A percentile compares a stretch with the other conserved stretches of the same genome.
Conservation (phyloP, 2,329 filamentous ascomycete genomes). For the Teratosphaeria destructans region DNA sequence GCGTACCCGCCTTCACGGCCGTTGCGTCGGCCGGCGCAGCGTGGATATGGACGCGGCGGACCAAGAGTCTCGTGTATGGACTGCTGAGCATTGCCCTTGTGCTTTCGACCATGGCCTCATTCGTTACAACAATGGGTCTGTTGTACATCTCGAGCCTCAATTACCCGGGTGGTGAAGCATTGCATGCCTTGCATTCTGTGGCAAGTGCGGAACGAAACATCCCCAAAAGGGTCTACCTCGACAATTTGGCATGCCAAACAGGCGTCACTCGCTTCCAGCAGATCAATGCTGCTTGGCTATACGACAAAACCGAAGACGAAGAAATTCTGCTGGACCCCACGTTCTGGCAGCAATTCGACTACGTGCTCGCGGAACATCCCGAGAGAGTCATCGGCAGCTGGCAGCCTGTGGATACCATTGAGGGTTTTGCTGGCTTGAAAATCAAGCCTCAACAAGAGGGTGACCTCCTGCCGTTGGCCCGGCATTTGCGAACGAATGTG, state of each 20-base stretch:
- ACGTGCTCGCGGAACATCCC: slow-evolving; percentile 45
- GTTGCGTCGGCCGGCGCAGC: slow-evolving; percentile 64
- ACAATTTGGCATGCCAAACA: slow-evolving; percentile 53
- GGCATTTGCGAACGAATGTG: not conserved
- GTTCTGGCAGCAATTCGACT: slow-evolving; percentile 52
- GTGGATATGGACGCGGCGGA: slow-evolving; percentile 50
- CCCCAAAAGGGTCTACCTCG: slow-evolving; percentile 39
- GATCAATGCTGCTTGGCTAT: slow-evolving; percentile 37
- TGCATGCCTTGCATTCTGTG: slow-evolving; percentile 37
- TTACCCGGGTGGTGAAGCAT: slow-evolving; percentile 81
- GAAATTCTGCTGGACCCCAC: slow-evolving; percentile 34
- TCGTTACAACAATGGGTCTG: slow-evolving; percentile 53
- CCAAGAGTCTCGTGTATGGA: slow-evolving; percentile 49
- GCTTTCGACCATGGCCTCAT: slow-evolving; percentile 49
- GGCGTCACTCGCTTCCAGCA: slow-evolving; percentile 52
- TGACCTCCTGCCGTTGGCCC: slow-evolving; percentile 11
- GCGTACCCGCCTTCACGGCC: slow-evolving; percentile 69
- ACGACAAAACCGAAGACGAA: slow-evolving; percentile 50
- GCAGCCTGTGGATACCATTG: slow-evolving; percentile 40
- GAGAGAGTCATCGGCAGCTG: slow-evolving; percentile 41
- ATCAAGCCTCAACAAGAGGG: slow-evolving; percentile 31
- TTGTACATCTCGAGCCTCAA: slow-evolving; percentile 77
- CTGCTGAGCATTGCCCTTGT: slow-evolving; percentile 46
- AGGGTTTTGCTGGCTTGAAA: slow-evolving; percentile 41
- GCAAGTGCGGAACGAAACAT: slow-evolving; percentile 6